Evolutionary conservation across 202 grass and related monocot species (phyloP), one percentile per base, ranked within the genome.

Genomic region (Panicum virgatum): DNA sequence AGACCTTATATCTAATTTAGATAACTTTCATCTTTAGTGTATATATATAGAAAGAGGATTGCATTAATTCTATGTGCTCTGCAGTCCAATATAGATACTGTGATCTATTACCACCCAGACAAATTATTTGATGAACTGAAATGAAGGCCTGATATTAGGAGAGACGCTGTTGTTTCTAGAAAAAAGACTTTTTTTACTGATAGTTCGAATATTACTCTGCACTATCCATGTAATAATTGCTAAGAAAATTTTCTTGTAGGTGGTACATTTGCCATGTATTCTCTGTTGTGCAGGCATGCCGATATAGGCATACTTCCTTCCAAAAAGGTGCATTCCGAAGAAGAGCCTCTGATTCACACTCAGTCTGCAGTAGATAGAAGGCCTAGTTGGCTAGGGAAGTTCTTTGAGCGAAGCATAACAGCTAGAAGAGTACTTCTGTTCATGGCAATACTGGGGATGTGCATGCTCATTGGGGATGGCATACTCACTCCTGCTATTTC

Each of bases 391-490:
- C 78, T 90, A 45, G 91, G 82, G 67, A 86, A 80, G 68, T 88
- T 86, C 66, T 73, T 93, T 27, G 82, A 93, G 59, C 59, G 18
- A 80, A 93, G 91, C 75, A 69, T 88, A 53, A 77, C 75, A 69
- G 78, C 85, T 72, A 85, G 91, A 93, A 93, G 91, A 68, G 80
- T 67, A 37, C 75, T 93, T 43, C 68, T 93, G 43, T 93, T 93
- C 54, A 63, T 93, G 71, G 75, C 82, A 39, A 88, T 93, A 71
- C 50, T 93, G 12, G 91, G 91, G 38, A 87, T 86, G 78, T 93
- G 91, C 69, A 93, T 90, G 91, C 88, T 93, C 59, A 93, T 93
- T 77, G 88, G 88, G 70, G 91, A 88, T 88, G 91, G 91, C 46
- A 90, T 93, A 83, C 82, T 93, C 44, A 93, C 91, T 56, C 85